These are phyloP conservation scores for Earliella scabrosa DNA, from an alignment of 1,284 basidiomycete species.

Conservation along the genomic window DNA sequence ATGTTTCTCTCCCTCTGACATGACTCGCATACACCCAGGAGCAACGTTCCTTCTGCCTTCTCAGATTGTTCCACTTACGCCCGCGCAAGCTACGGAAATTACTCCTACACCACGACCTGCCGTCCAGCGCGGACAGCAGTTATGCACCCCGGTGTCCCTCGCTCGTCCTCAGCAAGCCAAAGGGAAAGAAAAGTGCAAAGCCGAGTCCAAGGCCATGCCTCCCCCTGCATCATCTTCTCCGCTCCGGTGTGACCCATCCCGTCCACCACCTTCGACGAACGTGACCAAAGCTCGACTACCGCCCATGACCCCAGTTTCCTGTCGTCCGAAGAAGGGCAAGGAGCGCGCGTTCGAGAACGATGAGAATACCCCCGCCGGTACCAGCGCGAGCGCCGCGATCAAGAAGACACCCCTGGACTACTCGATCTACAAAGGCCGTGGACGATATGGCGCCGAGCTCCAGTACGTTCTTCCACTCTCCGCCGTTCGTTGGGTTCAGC, in stretches of 20 bases:
- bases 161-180: slow-evolving; percentile 7
- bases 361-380: slow-evolving; percentile 10
- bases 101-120: slow-evolving; percentile 6
- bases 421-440: slow-evolving; percentile 29
- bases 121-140: not conserved
- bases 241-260: not conserved
- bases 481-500: not conserved
- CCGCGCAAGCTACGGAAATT: slow-evolving; percentile 1
- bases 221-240: slow-evolving; percentile 3
- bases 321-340: slow-evolving; percentile 14
- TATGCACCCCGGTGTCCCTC: slow-evolving; percentile 16
- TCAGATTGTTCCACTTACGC: slow-evolving; percentile 12
- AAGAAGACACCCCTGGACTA: slow-evolving; percentile 22
- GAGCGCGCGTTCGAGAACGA: slow-evolving; percentile 16
- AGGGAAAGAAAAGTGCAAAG: not conserved
- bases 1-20: not conserved
- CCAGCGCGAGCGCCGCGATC: not conserved
- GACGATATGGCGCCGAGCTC: slow-evolving; percentile 23
- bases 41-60: slow-evolving; percentile 16
- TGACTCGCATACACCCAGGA: slow-evolving; percentile 1
- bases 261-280: not conserved
- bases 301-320: slow-evolving; percentile 9
- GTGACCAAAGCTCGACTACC: not conserved
- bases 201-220: not conserved
- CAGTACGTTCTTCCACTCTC: slow-evolving; percentile 13